A percentile compares a stretch with the other conserved stretches of the same genome.
These are phyloP conservation scores for Hordeum marinum DNA, from an alignment of 176 grass and related monocot species.

Conservation along the genomic window DNA sequence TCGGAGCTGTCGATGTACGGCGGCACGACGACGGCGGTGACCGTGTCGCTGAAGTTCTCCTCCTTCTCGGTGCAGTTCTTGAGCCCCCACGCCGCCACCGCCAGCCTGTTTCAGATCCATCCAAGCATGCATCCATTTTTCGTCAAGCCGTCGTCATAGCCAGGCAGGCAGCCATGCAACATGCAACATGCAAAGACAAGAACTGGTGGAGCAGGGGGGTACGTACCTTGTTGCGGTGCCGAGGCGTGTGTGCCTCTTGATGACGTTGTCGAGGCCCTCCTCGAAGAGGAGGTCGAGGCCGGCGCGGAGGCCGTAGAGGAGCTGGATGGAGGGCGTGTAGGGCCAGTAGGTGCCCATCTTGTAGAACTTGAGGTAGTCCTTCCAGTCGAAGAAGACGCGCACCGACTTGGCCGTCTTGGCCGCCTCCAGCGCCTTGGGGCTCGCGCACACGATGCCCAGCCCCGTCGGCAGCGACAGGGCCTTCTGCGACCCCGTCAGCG, in stretches of 20 bases:
- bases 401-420: conserved; percentile 74
- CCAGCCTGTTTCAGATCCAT: conserved; percentile 33
- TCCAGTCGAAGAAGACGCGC: conserved; percentile 98
- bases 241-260: conserved; percentile 76
- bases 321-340: conserved; percentile 92
- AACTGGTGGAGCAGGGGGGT: neutral
- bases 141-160: neutral
- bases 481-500: conserved; percentile 93
- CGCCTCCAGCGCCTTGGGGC: conserved; percentile 77
- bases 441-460: conserved; percentile 81
- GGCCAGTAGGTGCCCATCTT: conserved; percentile 80
- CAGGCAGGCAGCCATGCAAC: neutral
- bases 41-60: conserved; percentile 89
- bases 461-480: conserved; percentile 95
- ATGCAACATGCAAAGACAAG: neutral
- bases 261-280: conserved; percentile 76
- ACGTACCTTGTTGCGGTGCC: conserved; percentile 74
- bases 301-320: conserved; percentile 84
- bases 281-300: conserved; percentile 87
- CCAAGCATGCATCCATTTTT: neutral
- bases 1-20: conserved; percentile 62
- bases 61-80: conserved; percentile 93
- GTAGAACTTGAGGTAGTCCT: conserved; percentile 91
- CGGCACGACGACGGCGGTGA: conserved; percentile 87
- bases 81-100: conserved; percentile 91